A percentile compares a stretch with the other conserved stretches of the same genome.
Evolutionary conservation across 2,329 filamentous ascomycete genomes (phyloP).

Genomic region (Ophiostoma australiae): DNA sequence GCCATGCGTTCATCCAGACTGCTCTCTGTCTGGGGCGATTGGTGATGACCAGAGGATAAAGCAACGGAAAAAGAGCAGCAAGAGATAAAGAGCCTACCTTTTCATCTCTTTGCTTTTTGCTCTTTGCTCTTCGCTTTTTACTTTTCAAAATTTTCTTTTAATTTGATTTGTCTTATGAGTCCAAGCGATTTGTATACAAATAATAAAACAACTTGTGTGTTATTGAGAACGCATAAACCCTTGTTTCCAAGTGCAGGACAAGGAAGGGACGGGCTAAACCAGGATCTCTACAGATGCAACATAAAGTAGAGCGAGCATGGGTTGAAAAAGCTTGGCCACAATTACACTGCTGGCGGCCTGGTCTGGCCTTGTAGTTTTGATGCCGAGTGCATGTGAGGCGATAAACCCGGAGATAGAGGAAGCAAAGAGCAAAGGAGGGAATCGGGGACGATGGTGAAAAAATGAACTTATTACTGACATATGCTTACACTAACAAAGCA

Average conservation of each 20-base stretch:
- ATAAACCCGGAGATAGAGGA: background rate
- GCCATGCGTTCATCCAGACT: conserved; percentile 3
- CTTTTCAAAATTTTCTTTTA: too few relatives aligned
- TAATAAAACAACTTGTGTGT: background rate
- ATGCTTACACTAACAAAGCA: too few relatives aligned
- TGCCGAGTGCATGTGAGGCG: background rate
- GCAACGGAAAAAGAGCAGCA: background rate
- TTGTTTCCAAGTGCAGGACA: background rate
- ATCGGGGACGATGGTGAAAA: background rate
- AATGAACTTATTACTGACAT: background rate
- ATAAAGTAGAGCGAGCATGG: background rate
- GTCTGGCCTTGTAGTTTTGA: conserved; percentile 5
- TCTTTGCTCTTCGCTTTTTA: too few relatives aligned
- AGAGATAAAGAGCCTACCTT: background rate
- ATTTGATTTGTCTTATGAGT: background rate
- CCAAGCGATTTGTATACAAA: background rate
- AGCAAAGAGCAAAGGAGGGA: background rate
- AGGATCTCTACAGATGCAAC: background rate
- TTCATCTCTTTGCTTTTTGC: too few relatives aligned
- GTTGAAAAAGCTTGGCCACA: background rate
- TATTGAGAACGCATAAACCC: conserved; percentile 7
- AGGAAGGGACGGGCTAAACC: background rate
- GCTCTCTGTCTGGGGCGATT: background rate
- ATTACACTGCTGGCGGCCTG: background rate
- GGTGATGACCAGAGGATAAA: background rate